phyloP scores from a whole-genome alignment of 257 asterid genomes.

The Nicotiana tabacum region DNA sequence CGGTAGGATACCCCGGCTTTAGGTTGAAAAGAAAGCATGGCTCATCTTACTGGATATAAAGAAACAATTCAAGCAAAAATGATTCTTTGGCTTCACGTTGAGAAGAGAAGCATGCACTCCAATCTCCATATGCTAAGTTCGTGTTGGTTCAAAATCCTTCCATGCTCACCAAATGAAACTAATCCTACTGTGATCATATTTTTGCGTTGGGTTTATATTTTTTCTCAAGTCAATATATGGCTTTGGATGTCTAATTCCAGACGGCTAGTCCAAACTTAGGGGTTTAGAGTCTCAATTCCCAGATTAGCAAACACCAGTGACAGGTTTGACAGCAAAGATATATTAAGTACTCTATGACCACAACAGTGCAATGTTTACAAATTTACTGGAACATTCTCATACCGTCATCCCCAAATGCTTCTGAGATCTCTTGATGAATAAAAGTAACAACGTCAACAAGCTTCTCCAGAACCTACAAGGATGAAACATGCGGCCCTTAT shows the following conservation, averaged over 20 bases:
- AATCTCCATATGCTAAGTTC: no score
- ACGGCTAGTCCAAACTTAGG: not conserved
- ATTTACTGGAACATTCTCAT: slow-evolving; percentile 13
- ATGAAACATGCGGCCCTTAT: not conserved
- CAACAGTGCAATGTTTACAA: not conserved
- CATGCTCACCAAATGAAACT: no score
- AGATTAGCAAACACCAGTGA: not conserved
- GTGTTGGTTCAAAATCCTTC: no score
- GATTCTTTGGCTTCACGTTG: no score
- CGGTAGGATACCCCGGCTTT: no score
- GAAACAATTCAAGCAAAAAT: no score
- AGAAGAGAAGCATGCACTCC: no score
- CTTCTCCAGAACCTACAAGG: slow-evolving; percentile 78
- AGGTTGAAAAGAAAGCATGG: no score
- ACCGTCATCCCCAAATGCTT: slow-evolving; percentile 78
- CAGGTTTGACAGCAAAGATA: not conserved
- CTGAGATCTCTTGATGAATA: slow-evolving; percentile 78
- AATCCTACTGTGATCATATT: not conserved
- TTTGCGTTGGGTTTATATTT: not conserved
- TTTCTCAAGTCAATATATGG: not conserved
- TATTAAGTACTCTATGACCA: not conserved
- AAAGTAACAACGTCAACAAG: slow-evolving; percentile 86
- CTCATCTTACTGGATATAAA: no score
- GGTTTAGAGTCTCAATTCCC: not conserved
- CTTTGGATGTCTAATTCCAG: not conserved